A percentile compares a stretch with the other conserved stretches of the same genome.
Evolutionary conservation across 2,329 filamentous ascomycete species (phyloP).

Genomic region (Talaromyces marneffei): DNA sequence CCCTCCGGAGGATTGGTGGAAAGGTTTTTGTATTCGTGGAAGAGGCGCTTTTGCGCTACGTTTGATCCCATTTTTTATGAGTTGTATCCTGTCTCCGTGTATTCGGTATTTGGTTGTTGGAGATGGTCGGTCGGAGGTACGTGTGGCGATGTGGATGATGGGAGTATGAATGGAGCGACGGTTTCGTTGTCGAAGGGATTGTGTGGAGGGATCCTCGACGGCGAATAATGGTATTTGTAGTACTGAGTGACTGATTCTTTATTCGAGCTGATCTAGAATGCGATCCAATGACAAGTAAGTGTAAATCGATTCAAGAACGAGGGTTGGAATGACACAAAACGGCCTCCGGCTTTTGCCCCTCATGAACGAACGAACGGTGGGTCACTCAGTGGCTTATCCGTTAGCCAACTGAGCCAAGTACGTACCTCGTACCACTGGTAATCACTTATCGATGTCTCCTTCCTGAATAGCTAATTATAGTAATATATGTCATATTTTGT

Average conservation of each 20-base stretch:
- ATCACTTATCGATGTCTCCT: too few species aligned
- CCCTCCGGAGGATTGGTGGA: conserved; percentile 95
- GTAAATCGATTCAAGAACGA: not conserved
- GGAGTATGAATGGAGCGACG: not conserved
- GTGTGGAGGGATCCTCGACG: not conserved
- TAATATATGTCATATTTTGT: not conserved
- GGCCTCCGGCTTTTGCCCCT: not conserved
- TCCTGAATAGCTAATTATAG: not conserved
- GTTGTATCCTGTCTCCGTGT: not conserved
- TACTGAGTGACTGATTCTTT: not conserved
- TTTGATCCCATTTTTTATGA: conserved; percentile 47
- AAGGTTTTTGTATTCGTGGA: conserved; percentile 92
- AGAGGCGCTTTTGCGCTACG: conserved; percentile 68
- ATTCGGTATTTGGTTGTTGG: not conserved
- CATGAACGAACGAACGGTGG: not conserved
- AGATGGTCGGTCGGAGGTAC: not conserved
- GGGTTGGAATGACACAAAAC: not conserved
- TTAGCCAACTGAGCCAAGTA: not conserved
- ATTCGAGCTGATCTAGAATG: not conserved
- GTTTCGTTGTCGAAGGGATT: not conserved
- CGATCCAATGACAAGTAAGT: not conserved
- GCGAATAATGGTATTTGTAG: not conserved
- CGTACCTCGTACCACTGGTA: too few species aligned
- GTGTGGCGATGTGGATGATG: not conserved
- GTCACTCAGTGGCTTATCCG: not conserved